phyloP scores from a whole-genome alignment of 495 filamentous ascomycete genomes.

The Friedmanniomyces simplex region DNA sequence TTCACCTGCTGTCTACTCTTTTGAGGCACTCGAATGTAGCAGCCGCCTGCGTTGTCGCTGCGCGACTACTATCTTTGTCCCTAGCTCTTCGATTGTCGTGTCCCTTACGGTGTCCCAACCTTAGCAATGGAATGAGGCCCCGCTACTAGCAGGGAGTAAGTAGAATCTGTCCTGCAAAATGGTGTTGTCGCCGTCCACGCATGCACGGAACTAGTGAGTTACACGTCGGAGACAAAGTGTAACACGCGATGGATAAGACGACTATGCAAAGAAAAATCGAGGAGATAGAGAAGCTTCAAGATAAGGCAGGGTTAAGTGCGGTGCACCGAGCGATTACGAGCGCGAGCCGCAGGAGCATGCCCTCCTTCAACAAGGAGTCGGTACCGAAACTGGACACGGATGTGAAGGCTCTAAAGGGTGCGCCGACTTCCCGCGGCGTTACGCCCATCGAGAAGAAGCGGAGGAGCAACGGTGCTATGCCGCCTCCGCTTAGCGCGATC shows the following conservation, averaged over 20 bases:
- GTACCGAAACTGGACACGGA: slow-evolving; percentile 9
- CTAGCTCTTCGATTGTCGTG: too few relatives aligned
- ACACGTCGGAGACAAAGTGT: too few relatives aligned
- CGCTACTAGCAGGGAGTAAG: too few relatives aligned
- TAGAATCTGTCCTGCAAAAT: too few relatives aligned
- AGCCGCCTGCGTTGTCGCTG: too few relatives aligned
- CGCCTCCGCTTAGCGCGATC: neutral
- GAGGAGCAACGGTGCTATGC: neutral
- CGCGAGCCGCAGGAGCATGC: slow-evolving; percentile 10
- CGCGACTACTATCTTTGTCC: too few relatives aligned
- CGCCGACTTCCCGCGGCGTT: slow-evolving; percentile 16
- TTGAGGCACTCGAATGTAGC: too few relatives aligned
- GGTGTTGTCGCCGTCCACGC: too few relatives aligned
- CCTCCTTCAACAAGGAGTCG: slow-evolving; percentile 3
- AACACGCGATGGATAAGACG: slow-evolving; percentile 57
- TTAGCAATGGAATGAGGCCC: too few relatives aligned
- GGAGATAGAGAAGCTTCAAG: slow-evolving; percentile 39
- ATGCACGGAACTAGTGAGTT: too few relatives aligned
- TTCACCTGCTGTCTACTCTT: too few relatives aligned
- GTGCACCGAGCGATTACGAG: neutral
- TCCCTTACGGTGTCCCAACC: too few relatives aligned
- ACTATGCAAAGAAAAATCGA: slow-evolving; percentile 60
- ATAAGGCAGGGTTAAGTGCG: slow-evolving; percentile 25
- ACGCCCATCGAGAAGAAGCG: neutral
- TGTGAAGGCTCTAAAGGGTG: slow-evolving; percentile 5